phyloP scores from a whole-genome alignment of 768 basidiomycete genomes.

The Hericium rajendrae region DNA sequence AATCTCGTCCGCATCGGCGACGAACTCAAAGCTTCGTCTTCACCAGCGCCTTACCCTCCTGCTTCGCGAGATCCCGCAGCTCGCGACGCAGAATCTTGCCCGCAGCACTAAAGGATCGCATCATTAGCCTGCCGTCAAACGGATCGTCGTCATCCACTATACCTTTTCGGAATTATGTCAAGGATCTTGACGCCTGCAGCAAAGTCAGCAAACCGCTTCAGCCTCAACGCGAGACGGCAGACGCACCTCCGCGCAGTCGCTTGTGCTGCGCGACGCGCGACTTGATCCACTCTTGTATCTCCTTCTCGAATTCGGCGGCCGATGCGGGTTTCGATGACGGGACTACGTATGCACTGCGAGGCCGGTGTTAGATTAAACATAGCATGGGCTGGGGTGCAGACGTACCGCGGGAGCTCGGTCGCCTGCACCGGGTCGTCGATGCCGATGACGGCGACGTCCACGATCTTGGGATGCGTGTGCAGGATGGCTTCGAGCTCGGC shows the following conservation, averaged over 20 bases:
- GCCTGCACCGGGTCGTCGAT: conserved; percentile 55
- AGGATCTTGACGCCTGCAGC: conserved; percentile 37
- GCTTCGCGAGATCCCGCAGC: conserved; percentile 57
- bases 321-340: conserved; percentile 27
- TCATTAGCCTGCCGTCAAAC: neutral
- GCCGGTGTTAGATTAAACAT: neutral
- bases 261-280: conserved; percentile 69
- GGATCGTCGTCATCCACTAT: conserved; percentile 1
- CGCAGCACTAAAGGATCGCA: conserved; percentile 43
- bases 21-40: conserved; percentile 6
- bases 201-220: too few species aligned
- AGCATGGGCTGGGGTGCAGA: neutral
- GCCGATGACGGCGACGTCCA: conserved; percentile 77
- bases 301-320: conserved; percentile 32
- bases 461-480: conserved; percentile 63
- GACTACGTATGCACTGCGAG: conserved; percentile 54
- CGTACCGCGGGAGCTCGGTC: conserved; percentile 73
- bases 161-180: conserved; percentile 64
- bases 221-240: neutral
- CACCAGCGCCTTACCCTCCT: conserved; percentile 25
- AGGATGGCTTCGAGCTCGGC: conserved; percentile 78
- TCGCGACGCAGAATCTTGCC: conserved; percentile 83
- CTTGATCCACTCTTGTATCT: conserved; percentile 59
- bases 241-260: conserved; percentile 52
- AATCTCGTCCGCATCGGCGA: neutral